Evolutionary conservation across 179 eudicot species (phyloP), one percentile per base, ranked within the genome.

Genomic region (Beta macrorhiza): DNA sequence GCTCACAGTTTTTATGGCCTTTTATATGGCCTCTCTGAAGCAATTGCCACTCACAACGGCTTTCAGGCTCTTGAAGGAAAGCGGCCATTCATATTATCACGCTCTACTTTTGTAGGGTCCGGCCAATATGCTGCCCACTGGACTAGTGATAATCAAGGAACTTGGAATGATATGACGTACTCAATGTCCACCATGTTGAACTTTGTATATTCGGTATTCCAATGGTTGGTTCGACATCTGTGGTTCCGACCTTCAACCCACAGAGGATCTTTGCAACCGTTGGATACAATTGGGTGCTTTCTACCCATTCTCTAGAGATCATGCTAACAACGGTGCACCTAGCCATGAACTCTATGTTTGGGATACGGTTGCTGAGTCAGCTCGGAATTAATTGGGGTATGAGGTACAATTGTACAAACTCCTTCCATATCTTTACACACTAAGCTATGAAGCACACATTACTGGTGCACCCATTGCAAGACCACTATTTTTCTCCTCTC

Each of bases 221-320:
- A 3, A 93, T 93, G 98, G 97, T 93, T 22, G 98, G 98, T 57
- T 81, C 16, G 98, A 93, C 81, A 93, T 93, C 20, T 92, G 98
- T 57, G 97, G 97, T 55, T 93, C 92, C 77, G 92, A 92, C 79
- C 98, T 95, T 3, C 90, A 88, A 53, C 93, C 98, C 1, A 91
- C 93, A 0, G 98, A 93, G 80, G 98, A 93, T 81, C 92, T 93
- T 1, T 93, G 98, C 87, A 93, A 92, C 83, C 89, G 98, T 67
- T 92, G 98, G 98, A 93, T 92, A 7, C 92, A 93, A 72, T 45
- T 93, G 59, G 98, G 98, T 5, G 97, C 98, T 9, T 93, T 93
- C 77, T 93, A 93, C 82, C 98, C 98, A 7, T 93, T 93, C 79
- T 92, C 98, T 14, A 89, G 98, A 77, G 98, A 93, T 83, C 97